phyloP scores from a whole-genome alignment of 345 rosid genomes.

The Litchi chinensis region DNA sequence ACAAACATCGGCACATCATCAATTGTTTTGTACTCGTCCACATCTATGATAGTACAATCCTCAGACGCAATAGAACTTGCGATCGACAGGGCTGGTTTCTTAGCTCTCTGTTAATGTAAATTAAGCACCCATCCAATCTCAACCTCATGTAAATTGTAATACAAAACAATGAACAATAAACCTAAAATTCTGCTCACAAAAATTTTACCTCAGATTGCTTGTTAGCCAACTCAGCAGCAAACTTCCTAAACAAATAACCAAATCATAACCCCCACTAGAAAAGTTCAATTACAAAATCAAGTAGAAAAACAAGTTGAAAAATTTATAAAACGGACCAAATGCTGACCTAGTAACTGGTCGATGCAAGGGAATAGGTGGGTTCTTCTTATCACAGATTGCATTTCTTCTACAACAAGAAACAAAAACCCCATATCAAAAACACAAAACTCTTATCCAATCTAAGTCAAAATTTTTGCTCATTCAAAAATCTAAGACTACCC shows the following conservation, averaged over 20 bases:
- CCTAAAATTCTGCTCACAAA: background rate
- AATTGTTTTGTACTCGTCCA: constrained; percentile 37
- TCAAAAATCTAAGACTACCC: background rate
- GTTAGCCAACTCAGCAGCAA: constrained; percentile 78
- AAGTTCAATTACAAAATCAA: background rate
- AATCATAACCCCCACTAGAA: constrained; percentile 7
- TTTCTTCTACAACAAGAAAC: constrained; percentile 38
- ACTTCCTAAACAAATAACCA: constrained; percentile 53
- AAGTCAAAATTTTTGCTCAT: background rate
- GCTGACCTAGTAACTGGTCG: constrained; percentile 86
- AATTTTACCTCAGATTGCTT: constrained; percentile 47
- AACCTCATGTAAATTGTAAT: background rate
- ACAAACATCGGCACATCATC: constrained; percentile 80
- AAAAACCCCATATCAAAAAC: background rate
- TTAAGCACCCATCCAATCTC: background rate
- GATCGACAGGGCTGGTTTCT: constrained; percentile 33
- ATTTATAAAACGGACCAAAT: background rate
- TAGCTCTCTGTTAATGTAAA: constrained; percentile 43
- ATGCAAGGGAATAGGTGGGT: constrained; percentile 57
- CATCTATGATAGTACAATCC: constrained; percentile 53
- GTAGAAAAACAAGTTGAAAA: constrained; percentile 7
- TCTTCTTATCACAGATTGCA: constrained; percentile 52
- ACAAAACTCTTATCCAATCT: too few relatives aligned
- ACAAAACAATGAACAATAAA: constrained; percentile 2
- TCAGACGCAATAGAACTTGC: constrained; percentile 33